Conservation (phyloP, 2,329 filamentous ascomycete genomes). For the Ophiostoma pallidulum region DNA sequence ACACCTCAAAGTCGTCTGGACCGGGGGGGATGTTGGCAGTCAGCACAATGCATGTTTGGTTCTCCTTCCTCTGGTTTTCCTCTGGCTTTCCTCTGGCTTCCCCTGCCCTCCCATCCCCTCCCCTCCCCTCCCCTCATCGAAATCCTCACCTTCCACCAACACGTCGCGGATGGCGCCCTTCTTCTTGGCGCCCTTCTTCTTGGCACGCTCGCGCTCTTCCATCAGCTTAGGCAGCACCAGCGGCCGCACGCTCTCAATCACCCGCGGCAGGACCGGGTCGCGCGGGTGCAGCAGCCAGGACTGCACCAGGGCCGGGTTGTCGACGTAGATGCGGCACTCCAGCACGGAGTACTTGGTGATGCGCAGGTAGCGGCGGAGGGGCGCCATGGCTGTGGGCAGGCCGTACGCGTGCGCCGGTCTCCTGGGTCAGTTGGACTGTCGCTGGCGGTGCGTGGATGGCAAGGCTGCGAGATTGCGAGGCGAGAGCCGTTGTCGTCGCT, state of each 20-base stretch:
- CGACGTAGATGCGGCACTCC: constrained; percentile 94
- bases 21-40: neutral
- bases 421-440: too few relatives aligned
- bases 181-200: constrained; percentile 60
- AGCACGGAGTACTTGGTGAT: constrained; percentile 90
- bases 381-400: constrained; percentile 61
- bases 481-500: too few relatives aligned
- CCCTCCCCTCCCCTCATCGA: too few relatives aligned
- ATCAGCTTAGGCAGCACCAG: constrained; percentile 82
- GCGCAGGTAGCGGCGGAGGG: constrained; percentile 77
- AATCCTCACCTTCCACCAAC: constrained; percentile 57
- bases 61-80: too few relatives aligned
- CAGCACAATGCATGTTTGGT: too few relatives aligned
- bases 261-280: constrained; percentile 65
- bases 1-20: constrained; percentile 89
- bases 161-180: constrained; percentile 78
- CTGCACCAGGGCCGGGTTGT: constrained; percentile 73
- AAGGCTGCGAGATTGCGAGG: too few relatives aligned
- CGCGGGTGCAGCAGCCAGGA: constrained; percentile 76
- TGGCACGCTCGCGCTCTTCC: constrained; percentile 66
- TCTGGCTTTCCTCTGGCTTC: too few relatives aligned
- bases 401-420: too few relatives aligned
- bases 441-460: too few relatives aligned
- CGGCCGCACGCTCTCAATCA: constrained; percentile 78
- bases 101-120: too few relatives aligned